These are phyloP conservation scores for Rhodosporidiobolus sp. DNA, from an alignment of 768 basidiomycete species.

Conservation along the genomic window DNA sequence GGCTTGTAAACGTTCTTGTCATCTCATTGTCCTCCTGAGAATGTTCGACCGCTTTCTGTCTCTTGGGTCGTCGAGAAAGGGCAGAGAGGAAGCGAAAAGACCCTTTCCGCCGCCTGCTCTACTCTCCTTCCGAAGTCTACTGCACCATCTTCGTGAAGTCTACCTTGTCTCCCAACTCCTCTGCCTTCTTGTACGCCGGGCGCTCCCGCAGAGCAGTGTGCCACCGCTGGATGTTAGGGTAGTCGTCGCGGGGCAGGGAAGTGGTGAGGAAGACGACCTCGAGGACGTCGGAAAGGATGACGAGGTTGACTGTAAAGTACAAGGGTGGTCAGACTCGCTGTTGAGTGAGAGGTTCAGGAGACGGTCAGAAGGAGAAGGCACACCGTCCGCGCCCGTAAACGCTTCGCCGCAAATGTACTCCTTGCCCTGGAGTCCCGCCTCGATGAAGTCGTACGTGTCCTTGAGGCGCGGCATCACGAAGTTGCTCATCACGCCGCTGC, in stretches of 20 bases:
- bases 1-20: no score
- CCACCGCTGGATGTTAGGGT: conserved; percentile 24
- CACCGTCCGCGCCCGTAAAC: conserved; percentile 27
- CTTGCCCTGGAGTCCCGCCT: conserved; percentile 11
- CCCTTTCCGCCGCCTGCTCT: no score
- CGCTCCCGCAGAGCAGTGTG: conserved; percentile 11
- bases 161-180: conserved; percentile 13
- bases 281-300: conserved; percentile 24
- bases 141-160: no score
- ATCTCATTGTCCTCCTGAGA: no score
- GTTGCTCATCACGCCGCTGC: background rate
- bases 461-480: conserved; percentile 17
- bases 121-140: no score
- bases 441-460: conserved; percentile 6
- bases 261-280: background rate
- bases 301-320: conserved; percentile 22
- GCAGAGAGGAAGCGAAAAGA: no score
- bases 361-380: background rate
- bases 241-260: background rate
- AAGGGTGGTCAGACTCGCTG: no score
- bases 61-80: no score
- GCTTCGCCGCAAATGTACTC: conserved; percentile 21
- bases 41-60: no score
- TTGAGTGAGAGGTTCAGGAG: no score
- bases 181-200: conserved; percentile 14